Base-by-base conservation (phyloP, 345 rosid species). In the Geranium rotundifolium region DNA sequence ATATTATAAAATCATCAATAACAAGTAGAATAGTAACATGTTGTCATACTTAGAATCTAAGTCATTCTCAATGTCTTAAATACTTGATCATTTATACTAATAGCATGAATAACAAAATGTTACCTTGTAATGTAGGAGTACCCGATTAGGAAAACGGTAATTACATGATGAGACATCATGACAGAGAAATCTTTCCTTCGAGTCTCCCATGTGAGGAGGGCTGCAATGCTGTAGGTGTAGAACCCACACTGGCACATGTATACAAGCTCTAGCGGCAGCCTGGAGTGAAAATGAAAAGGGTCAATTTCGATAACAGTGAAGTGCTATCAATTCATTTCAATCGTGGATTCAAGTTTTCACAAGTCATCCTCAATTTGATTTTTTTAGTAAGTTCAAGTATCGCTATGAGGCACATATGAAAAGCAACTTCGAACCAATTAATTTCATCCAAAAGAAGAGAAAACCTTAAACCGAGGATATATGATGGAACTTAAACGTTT, bases 101-200 rank as follows among this genome's bases (percentile, higher is more conserved):
- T 54, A 50, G 54, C 31, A 49, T 19, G 52, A 63, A 61, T 7
- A 29, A 15, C 23, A 57, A 62, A 37, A 18, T 41, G 57, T 70
- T 81, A 93, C 99, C 97, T 78, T 4, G 89, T 72, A 69, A 82
- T 19, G 75, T 84, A 93, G 7, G 99, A 93, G 81, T 76, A 88
- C 19, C 87, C 82, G 60, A 93, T 82, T 67, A 93, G 80, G 63
- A 82, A 12, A 72, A 84, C 90, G 12, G 99, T 86, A 66, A 90
- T 81, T 52, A 93, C 81, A 88, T 95, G 99, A 78, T 95, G 99
- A 65, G 97, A 85, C 96, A 90, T 90, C 99, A 90, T 95, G 56
- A 95, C 97, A 68, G 88, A 61, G 73, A 90, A 90, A 78, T 95
- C 99, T 67, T 95, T 93, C 71, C 99, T 80, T 76, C 92, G 85